phyloP scores from a whole-genome alignment of 1,284 basidiomycete genomes.

The Cystobasidium pallidum region DNA sequence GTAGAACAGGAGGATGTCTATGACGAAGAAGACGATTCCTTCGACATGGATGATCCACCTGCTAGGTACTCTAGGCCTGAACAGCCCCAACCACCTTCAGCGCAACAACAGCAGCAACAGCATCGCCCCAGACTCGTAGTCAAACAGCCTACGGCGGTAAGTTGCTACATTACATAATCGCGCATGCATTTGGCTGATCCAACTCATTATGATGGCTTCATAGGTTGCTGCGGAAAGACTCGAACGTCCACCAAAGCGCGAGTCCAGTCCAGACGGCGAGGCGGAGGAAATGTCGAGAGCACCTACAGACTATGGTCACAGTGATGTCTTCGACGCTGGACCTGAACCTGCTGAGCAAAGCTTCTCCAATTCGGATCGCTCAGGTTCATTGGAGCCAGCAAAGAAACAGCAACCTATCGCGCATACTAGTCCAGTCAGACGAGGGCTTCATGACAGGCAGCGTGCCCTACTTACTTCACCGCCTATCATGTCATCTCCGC shows the following conservation, averaged over 20 bases:
- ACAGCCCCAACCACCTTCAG: background rate
- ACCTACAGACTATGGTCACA: background rate
- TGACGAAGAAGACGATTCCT: slow-evolving; percentile 35
- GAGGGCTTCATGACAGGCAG: slow-evolving; percentile 22
- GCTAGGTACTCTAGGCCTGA: slow-evolving; percentile 9
- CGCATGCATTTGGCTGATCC: background rate
- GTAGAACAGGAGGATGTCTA: slow-evolving; percentile 9
- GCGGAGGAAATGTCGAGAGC: background rate
- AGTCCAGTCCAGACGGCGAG: slow-evolving; percentile 19
- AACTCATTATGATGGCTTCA: background rate
- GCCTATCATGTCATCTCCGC: slow-evolving; percentile 49
- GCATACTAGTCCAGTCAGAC: slow-evolving; percentile 23
- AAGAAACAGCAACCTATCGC: slow-evolving; percentile 5
- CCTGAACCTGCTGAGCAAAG: slow-evolving; percentile 2
- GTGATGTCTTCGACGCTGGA: background rate
- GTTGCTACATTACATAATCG: background rate
- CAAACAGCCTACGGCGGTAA: slow-evolving; percentile 3
- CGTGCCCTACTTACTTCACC: slow-evolving; percentile 38
- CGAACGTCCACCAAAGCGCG: background rate
- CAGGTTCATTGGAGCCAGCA: slow-evolving; percentile 17
- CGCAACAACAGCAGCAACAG: slow-evolving; percentile 4
- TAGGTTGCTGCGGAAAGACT: background rate
- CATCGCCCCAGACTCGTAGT: background rate
- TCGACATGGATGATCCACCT: slow-evolving; percentile 34
- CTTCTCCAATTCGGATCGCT: slow-evolving; percentile 22